phyloP scores from a whole-genome alignment of 495 filamentous ascomycete species.

The Penicillium pancosmium region DNA sequence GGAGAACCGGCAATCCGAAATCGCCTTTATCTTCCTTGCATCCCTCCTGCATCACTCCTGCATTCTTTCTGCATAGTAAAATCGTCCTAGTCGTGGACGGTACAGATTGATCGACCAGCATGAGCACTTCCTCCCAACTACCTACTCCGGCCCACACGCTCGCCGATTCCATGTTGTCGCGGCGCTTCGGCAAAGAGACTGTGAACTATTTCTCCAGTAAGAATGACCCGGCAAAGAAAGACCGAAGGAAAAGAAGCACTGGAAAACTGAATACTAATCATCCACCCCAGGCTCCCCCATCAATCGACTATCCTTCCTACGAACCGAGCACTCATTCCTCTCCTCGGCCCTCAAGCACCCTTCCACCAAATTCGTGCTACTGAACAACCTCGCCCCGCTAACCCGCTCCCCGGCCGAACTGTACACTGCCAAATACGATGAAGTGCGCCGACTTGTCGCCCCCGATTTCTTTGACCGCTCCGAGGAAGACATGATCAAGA shows the following conservation, averaged over 20 bases:
- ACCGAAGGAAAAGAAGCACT: slow-evolving; percentile 4
- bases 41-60: neutral
- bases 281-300: slow-evolving; percentile 61
- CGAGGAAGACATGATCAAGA: slow-evolving; percentile 72
- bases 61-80: neutral
- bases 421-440: slow-evolving; percentile 62
- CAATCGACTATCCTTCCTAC: slow-evolving; percentile 84
- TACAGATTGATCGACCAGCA: slow-evolving; percentile 21
- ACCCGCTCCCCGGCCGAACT: slow-evolving; percentile 58
- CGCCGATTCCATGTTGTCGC: slow-evolving; percentile 80
- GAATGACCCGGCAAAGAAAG: slow-evolving; percentile 6
- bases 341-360: slow-evolving; percentile 73
- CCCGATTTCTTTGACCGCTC: slow-evolving; percentile 67
- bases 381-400: slow-evolving; percentile 79
- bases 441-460: slow-evolving; percentile 71
- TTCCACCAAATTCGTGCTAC: slow-evolving; percentile 69
- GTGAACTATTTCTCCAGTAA: slow-evolving; percentile 93
- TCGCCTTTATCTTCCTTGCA: neutral
- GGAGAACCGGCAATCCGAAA: neutral
- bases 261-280: slow-evolving; percentile 14
- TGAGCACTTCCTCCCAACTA: slow-evolving; percentile 39
- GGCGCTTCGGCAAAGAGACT: slow-evolving; percentile 87
- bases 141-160: slow-evolving; percentile 63
- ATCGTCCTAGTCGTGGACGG: neutral
- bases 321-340: slow-evolving; percentile 77